A percentile compares a stretch with the other conserved stretches of the same genome.
These are phyloP conservation scores for Myxozyma neglecta DNA, from an alignment of 805 yeast genomes.

Conservation along the genomic window DNA sequence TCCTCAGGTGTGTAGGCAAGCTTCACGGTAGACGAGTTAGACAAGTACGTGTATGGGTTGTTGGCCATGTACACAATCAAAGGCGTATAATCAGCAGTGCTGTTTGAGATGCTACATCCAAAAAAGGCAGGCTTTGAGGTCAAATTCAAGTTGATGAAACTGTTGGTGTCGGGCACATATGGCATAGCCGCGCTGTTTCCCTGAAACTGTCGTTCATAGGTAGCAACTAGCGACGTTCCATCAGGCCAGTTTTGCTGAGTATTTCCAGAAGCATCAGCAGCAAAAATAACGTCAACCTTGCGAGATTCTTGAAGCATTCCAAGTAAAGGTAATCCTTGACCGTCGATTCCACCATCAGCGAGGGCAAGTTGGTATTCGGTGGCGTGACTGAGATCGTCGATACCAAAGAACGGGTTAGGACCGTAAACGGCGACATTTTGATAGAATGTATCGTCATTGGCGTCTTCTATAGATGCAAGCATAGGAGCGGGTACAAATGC, in stretches of 20 bases:
- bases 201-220: constrained; percentile 46
- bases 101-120: constrained; percentile 68
- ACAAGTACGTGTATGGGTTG: constrained; percentile 59
- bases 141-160: constrained; percentile 52
- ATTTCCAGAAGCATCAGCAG: constrained; percentile 68
- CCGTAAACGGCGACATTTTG: constrained; percentile 63
- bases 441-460: neutral
- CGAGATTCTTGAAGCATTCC: constrained; percentile 66
- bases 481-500: constrained; percentile 30
- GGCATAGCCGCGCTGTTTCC: constrained; percentile 55
- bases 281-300: constrained; percentile 61
- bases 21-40: constrained; percentile 74
- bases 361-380: constrained; percentile 44
- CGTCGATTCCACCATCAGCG: constrained; percentile 81
- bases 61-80: constrained; percentile 77
- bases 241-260: constrained; percentile 63
- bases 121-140: constrained; percentile 70
- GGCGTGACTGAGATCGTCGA: neutral
- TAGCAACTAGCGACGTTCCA: constrained; percentile 59
- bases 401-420: constrained; percentile 67
- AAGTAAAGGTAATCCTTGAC: constrained; percentile 66
- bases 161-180: constrained; percentile 56
- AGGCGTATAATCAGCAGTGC: constrained; percentile 35
- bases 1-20: constrained; percentile 61
- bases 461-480: constrained; percentile 45